phyloP scores from a whole-genome alignment of 139 green algal species.

The Eudorina sp. region DNA sequence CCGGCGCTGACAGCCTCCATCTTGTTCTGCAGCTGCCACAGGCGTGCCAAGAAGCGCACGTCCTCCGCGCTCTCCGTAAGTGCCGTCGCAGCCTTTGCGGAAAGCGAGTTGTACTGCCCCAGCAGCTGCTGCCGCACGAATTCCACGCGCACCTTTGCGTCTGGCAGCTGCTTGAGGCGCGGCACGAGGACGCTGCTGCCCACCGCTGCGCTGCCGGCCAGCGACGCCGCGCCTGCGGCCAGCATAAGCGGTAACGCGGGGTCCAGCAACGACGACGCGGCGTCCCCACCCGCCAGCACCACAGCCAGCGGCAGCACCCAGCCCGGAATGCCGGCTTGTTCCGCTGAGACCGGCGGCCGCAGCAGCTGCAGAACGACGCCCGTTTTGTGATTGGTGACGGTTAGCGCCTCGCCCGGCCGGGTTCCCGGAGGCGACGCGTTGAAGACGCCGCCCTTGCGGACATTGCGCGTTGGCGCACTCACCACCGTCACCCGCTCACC shows the following conservation, averaged over 20 bases:
- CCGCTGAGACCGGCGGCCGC: conserved; percentile 65
- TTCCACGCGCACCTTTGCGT: conserved; percentile 56
- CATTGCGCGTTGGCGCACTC: conserved; percentile 66
- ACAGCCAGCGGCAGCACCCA: conserved; percentile 83
- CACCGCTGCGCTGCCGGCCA: conserved; percentile 57
- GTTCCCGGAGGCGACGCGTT: conserved; percentile 74
- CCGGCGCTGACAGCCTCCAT: conserved; percentile 82
- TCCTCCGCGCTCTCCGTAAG: conserved; percentile 75
- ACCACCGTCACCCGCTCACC: conserved; percentile 87
- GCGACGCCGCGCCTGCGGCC: conserved; percentile 55
- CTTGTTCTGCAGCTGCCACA: conserved; percentile 94
- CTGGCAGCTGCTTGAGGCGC: conserved; percentile 85
- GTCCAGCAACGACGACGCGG: conserved; percentile 83
- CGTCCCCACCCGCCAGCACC: conserved; percentile 81
- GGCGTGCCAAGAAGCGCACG: conserved; percentile 82
- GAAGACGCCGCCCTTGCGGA: conserved; percentile 64
- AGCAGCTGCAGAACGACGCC: conserved; percentile 66
- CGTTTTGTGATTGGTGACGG: conserved; percentile 85
- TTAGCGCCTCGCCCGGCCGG: conserved; percentile 84
- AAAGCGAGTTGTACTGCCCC: conserved; percentile 74
- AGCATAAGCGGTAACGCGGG: conserved; percentile 80
- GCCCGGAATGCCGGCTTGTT: conserved; percentile 61
- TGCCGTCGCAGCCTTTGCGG: conserved; percentile 53
- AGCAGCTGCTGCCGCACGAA: conserved; percentile 86
- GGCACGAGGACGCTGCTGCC: conserved; percentile 81